phyloP scores from a whole-genome alignment of 805 yeast species.

The Cyberlindnera maritima region DNA sequence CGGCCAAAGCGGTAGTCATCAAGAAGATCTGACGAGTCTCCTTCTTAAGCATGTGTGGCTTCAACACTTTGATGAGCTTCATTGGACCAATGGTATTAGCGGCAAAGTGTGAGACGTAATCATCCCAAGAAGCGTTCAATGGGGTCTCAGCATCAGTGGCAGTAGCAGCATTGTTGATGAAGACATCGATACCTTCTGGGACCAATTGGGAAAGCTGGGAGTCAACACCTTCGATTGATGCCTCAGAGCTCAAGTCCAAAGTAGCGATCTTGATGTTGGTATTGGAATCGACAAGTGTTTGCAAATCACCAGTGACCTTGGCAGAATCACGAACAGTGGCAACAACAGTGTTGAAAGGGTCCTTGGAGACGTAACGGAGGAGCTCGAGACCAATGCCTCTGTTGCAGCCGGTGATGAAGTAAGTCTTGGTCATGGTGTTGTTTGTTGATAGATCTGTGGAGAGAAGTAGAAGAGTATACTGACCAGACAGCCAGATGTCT shows the following conservation, averaged over 20 bases:
- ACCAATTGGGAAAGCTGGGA: slow-evolving; percentile 8
- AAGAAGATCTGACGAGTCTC: slow-evolving; percentile 27
- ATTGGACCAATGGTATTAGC: slow-evolving; percentile 29
- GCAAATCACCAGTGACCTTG: slow-evolving; percentile 1
- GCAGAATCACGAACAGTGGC: slow-evolving; percentile 2
- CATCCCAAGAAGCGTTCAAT: not conserved
- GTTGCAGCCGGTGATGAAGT: slow-evolving; percentile 1
- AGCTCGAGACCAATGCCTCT: slow-evolving; percentile 12
- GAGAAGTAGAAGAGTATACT: no score
- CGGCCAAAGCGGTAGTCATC: slow-evolving; percentile 18
- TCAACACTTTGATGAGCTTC: slow-evolving; percentile 18
- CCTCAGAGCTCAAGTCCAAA: slow-evolving; percentile 9
- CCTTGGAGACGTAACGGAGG: not conserved
- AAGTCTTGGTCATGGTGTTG: not conserved
- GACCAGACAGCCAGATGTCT: no score
- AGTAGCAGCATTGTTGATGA: slow-evolving; percentile 14
- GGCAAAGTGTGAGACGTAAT: slow-evolving; percentile 14
- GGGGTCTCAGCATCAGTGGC: slow-evolving; percentile 3
- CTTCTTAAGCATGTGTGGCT: slow-evolving; percentile 23
- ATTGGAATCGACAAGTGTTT: not conserved
- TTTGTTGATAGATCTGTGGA: no score
- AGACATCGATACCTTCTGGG: slow-evolving; percentile 13
- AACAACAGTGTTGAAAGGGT: slow-evolving; percentile 1
- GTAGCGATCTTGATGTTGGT: slow-evolving; percentile 7
- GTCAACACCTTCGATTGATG: slow-evolving; percentile 6